A percentile compares a stretch with the other conserved stretches of the same genome.
Conservation (phyloP, 257 asterid genomes). For the Echium plantagineum region DNA sequence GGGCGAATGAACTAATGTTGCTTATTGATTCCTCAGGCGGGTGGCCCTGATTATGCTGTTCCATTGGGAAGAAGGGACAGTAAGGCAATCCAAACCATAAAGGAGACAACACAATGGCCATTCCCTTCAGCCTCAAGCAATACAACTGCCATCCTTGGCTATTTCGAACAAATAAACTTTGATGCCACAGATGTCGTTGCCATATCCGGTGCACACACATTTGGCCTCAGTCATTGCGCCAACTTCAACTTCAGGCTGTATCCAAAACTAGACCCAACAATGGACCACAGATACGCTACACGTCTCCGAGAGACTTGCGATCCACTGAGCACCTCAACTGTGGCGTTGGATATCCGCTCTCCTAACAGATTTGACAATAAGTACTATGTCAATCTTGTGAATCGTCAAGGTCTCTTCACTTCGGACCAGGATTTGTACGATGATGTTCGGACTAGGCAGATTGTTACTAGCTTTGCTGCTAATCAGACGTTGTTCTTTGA, state of each 20-base stretch:
- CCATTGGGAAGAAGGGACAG: constrained; percentile 63
- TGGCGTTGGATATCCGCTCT: constrained; percentile 36
- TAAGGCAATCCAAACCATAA: constrained; percentile 28
- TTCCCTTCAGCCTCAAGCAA: constrained; percentile 39
- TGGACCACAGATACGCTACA: constrained; percentile 44
- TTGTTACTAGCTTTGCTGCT: constrained; percentile 38
- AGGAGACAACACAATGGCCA: constrained; percentile 38
- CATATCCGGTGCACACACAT: constrained; percentile 81
- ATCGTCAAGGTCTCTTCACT: constrained; percentile 59
- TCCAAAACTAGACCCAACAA: constrained; percentile 48
- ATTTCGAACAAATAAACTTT: constrained; percentile 35
- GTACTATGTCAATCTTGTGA: constrained; percentile 57
- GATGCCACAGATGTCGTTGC: constrained; percentile 52
- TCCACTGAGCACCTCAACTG: constrained; percentile 32
- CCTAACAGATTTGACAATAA: constrained; percentile 49
- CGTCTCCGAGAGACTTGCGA: constrained; percentile 26
- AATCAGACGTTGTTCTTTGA: constrained; percentile 38
- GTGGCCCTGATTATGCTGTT: constrained; percentile 47
- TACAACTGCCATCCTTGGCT: constrained; percentile 28
- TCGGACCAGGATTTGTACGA: constrained; percentile 70
- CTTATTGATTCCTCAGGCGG: constrained; percentile 24
- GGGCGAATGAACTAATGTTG: too few relatives aligned
- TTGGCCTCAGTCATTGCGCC: constrained; percentile 47
- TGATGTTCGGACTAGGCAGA: constrained; percentile 35
- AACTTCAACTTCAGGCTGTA: constrained; percentile 56